Conservation (phyloP, 2,329 filamentous ascomycete species). For the Verticillium klebahnii region DNA sequence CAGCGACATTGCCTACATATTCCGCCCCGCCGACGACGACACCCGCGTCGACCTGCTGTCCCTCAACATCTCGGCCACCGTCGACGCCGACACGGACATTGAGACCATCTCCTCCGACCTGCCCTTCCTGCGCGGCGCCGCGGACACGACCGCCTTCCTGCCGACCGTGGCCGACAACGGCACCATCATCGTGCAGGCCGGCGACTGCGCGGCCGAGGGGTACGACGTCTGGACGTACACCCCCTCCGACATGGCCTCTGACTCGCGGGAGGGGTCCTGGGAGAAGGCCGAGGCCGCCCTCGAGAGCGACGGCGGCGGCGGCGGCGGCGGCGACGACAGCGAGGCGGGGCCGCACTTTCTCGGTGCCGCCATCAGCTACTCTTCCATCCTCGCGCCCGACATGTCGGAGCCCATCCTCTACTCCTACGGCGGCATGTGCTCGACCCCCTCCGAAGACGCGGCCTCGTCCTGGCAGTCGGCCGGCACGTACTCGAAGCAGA, state of each 20-base stretch:
- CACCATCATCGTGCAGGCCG: conserved; percentile 68
- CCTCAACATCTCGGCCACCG: conserved; percentile 57
- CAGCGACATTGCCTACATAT: conserved; percentile 61
- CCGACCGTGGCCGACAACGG: conserved; percentile 64
- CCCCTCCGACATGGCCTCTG: conserved; percentile 34
- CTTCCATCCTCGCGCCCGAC: conserved; percentile 49
- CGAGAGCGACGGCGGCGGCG: conserved; percentile 5
- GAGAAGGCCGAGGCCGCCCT: conserved; percentile 21
- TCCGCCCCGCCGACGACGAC: conserved; percentile 48
- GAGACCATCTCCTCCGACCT: conserved; percentile 50
- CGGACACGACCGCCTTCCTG: conserved; percentile 55
- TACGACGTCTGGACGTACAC: conserved; percentile 66
- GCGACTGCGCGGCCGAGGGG: conserved; percentile 58
- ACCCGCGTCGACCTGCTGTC: conserved; percentile 50
- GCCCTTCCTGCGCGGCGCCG: conserved; percentile 54
- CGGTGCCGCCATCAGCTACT: conserved; percentile 61
- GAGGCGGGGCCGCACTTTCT: conserved; percentile 42
- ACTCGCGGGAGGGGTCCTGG: conserved; percentile 36
- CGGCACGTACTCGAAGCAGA: conserved; percentile 75
- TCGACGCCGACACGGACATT: conserved; percentile 43
- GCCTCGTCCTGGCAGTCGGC: conserved; percentile 55
- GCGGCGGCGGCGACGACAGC: conserved; percentile 14
- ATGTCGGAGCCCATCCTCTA: conserved; percentile 58
- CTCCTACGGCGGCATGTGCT: conserved; percentile 89
- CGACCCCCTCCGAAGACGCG: conserved; percentile 34